Conservation (phyloP, 768 basidiomycete species). For the Lactifluus hygrophoroides region DNA sequence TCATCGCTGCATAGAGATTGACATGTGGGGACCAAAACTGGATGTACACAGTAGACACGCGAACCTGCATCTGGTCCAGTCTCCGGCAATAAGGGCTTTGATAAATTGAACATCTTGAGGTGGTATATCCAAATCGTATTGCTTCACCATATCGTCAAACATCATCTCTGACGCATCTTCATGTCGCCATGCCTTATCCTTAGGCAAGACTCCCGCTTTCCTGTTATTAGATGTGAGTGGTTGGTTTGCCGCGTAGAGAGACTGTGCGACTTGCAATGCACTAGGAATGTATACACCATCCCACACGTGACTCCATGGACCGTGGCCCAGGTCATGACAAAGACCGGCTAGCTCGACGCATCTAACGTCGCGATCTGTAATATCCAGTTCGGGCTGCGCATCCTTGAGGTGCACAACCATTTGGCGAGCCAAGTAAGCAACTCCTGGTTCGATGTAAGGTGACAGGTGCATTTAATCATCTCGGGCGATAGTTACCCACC, state of each 20-base stretch:
- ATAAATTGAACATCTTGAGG: slow-evolving; percentile 49
- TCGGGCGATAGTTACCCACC: slow-evolving; percentile 33
- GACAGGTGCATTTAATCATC: background rate
- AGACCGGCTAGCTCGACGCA: slow-evolving; percentile 77
- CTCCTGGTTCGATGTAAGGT: slow-evolving; percentile 44
- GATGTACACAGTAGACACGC: slow-evolving; percentile 22
- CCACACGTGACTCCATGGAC: slow-evolving; percentile 84
- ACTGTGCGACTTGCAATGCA: slow-evolving; percentile 43
- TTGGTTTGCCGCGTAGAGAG: background rate
- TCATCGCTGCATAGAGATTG: slow-evolving; percentile 26
- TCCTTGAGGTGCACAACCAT: slow-evolving; percentile 49
- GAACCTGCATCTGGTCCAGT: slow-evolving; percentile 42
- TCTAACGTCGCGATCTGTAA: slow-evolving; percentile 61
- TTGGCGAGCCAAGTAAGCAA: slow-evolving; percentile 61
- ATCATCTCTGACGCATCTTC: slow-evolving; percentile 79
- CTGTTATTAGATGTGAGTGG: background rate
- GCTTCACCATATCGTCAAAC: slow-evolving; percentile 58
- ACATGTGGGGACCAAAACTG: background rate
- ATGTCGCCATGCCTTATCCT: slow-evolving; percentile 53
- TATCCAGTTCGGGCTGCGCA: slow-evolving; percentile 52
- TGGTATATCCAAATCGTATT: slow-evolving; percentile 44
- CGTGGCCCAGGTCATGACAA: slow-evolving; percentile 81
- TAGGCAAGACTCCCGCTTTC: slow-evolving; percentile 16
- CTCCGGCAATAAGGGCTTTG: slow-evolving; percentile 73
- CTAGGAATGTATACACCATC: slow-evolving; percentile 62